phyloP scores from a whole-genome alignment of 805 yeast species.

The Kluyveromyces lactis region DNA sequence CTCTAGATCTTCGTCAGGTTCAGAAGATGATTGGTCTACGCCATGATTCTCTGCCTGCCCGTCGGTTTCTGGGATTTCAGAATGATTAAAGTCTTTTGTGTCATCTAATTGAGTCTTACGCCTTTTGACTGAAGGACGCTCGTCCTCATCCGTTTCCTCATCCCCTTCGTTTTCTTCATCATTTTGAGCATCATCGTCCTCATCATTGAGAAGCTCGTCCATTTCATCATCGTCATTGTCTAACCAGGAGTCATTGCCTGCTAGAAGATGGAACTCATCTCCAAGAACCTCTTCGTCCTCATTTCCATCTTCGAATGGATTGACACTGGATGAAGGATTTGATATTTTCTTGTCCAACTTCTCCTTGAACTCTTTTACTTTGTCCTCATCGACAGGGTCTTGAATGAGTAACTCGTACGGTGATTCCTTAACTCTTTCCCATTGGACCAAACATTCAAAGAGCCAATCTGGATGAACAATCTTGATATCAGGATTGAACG shows the following conservation, averaged over 20 bases:
- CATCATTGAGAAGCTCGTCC: constrained; percentile 24
- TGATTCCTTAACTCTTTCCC: constrained; percentile 63
- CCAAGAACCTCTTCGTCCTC: constrained; percentile 8
- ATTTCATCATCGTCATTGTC: constrained; percentile 27
- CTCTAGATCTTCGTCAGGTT: constrained; percentile 15
- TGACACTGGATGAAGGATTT: constrained; percentile 30
- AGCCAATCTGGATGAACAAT: constrained; percentile 93
- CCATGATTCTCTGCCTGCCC: constrained; percentile 6
- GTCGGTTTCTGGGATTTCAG: not conserved
- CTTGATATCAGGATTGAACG: constrained; percentile 51
- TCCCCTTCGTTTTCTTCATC: constrained; percentile 6
- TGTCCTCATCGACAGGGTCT: constrained; percentile 39
- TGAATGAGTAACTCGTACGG: constrained; percentile 49
- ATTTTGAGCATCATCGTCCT: constrained; percentile 14
- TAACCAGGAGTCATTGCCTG: constrained; percentile 27
- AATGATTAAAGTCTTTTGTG: not conserved
- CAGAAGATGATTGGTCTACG: not conserved
- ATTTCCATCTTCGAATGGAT: constrained; percentile 26
- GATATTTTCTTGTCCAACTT: constrained; percentile 28
- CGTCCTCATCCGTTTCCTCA: constrained; percentile 3
- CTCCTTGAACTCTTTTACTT: constrained; percentile 24
- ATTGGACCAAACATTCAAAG: constrained; percentile 71
- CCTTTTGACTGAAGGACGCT: constrained; percentile 1
- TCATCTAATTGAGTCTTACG: not conserved
- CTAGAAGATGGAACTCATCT: constrained; percentile 18